phyloP scores from a whole-genome alignment of 306 rosid genomes.

The Medicago truncatula region DNA sequence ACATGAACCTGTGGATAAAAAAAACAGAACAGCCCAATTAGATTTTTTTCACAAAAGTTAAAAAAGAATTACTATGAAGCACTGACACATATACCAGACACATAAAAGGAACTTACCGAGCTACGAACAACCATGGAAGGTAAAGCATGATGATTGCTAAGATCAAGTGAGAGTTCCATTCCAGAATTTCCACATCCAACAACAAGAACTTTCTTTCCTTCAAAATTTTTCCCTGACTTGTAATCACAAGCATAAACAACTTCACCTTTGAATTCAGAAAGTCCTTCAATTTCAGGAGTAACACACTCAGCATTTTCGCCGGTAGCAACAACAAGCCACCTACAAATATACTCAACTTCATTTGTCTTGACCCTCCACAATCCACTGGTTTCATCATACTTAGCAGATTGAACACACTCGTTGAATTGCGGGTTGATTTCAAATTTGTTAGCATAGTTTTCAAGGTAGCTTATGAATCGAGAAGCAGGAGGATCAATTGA shows the following conservation, averaged over 20 bases:
- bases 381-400: conserved; percentile 74
- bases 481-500: too few species aligned
- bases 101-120: conserved; percentile 57
- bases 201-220: conserved; percentile 81
- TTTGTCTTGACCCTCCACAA: conserved; percentile 78
- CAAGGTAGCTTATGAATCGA: conserved; percentile 79
- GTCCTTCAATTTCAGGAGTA: conserved; percentile 70
- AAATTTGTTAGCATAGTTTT: conserved; percentile 61
- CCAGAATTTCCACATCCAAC: conserved; percentile 98
- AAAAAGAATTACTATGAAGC: not conserved
- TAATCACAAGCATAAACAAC: conserved; percentile 73
- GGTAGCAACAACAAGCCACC: conserved; percentile 91
- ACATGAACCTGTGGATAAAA: conserved; percentile 76
- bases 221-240: conserved; percentile 76
- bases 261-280: conserved; percentile 65
- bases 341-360: conserved; percentile 83
- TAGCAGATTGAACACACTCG: conserved; percentile 73
- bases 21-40: conserved; percentile 49
- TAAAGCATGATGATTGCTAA: conserved; percentile 74
- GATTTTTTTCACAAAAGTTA: not conserved
- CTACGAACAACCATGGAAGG: conserved; percentile 84
- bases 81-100: not conserved
- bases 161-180: conserved; percentile 92
- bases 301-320: conserved; percentile 94
- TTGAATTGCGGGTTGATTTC: conserved; percentile 82